phyloP scores from a whole-genome alignment of 805 yeast genomes.

The Candida odintsovae region DNA sequence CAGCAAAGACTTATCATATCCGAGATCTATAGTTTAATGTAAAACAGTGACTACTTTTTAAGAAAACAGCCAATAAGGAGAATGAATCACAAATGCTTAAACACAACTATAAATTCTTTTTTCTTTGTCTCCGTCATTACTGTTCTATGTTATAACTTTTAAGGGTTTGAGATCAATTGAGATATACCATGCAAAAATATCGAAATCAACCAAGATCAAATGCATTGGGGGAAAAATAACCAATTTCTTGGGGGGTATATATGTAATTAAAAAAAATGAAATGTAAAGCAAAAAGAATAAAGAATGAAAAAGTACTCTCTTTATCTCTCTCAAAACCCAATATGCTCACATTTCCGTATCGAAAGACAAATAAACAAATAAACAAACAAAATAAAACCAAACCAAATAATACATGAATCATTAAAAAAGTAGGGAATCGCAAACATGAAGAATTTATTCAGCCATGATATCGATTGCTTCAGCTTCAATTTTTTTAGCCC shows the following conservation, averaged over 20 bases:
- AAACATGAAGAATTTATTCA: not conserved
- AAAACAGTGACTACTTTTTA: too few species aligned
- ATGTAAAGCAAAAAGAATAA: too few species aligned
- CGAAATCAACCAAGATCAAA: not conserved
- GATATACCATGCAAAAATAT: too few species aligned
- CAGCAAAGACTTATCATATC: too few species aligned
- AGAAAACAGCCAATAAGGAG: not conserved
- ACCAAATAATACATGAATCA: not conserved
- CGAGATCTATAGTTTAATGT: too few species aligned
- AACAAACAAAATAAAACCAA: not conserved
- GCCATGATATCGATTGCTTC: slow-evolving; percentile 12
- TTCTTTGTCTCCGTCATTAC: not conserved
- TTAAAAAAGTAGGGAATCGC: not conserved
- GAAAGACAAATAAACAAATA: not conserved
- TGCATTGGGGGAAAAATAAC: not conserved
- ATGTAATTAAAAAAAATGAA: too few species aligned
- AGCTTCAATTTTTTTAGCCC: slow-evolving; percentile 58
- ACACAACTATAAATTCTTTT: not conserved
- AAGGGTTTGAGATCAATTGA: not conserved
- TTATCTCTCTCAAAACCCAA: not conserved
- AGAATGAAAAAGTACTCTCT: not conserved
- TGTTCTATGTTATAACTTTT: too few species aligned
- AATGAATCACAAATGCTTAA: not conserved
- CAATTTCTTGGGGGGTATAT: not conserved
- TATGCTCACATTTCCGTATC: not conserved